phyloP scores from a whole-genome alignment of 805 yeast genomes.

The Hanseniaspora mollemarum region DNA sequence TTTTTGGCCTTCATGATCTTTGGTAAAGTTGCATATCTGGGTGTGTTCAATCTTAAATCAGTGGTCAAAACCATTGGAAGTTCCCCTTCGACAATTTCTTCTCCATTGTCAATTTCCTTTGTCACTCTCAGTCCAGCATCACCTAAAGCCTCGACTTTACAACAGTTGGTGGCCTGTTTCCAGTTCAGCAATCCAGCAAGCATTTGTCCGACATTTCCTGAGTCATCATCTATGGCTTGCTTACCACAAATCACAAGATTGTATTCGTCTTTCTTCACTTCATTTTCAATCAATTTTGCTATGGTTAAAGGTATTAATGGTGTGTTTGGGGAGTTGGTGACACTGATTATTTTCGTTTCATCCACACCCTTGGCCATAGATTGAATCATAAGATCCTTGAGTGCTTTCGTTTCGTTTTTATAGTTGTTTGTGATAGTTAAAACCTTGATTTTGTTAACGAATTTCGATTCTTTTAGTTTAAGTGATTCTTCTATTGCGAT shows the following conservation, averaged over 20 bases:
- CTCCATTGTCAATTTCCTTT: slow-evolving; percentile 93
- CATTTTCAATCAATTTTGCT: slow-evolving; percentile 68
- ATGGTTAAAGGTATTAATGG: slow-evolving; percentile 79
- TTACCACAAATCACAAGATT: slow-evolving; percentile 86
- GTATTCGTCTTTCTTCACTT: slow-evolving; percentile 57
- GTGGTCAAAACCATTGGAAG: slow-evolving; percentile 84
- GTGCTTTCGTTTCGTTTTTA: slow-evolving; percentile 54
- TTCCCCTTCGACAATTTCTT: slow-evolving; percentile 63
- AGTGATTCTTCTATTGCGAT: slow-evolving; percentile 95
- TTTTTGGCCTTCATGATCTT: slow-evolving; percentile 97
- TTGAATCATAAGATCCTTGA: slow-evolving; percentile 77
- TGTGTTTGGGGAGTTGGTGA: slow-evolving; percentile 42
- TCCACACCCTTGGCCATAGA: slow-evolving; percentile 95
- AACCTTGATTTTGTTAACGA: slow-evolving; percentile 76
- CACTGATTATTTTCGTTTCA: slow-evolving; percentile 64
- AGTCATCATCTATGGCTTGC: slow-evolving; percentile 92
- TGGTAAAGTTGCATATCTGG: slow-evolving; percentile 90
- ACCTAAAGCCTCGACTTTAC: slow-evolving; percentile 57
- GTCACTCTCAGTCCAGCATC: slow-evolving; percentile 53
- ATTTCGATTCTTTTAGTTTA: slow-evolving; percentile 54
- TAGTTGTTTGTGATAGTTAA: slow-evolving; percentile 46
- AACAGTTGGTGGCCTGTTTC: slow-evolving; percentile 96
- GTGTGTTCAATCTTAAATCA: slow-evolving; percentile 86
- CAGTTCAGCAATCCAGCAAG: slow-evolving; percentile 84
- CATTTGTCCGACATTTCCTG: slow-evolving; percentile 93